These are phyloP conservation scores for Entomophthora muscae DNA, from an alignment of 371 early-diverging fungal genomes.

Conservation along the genomic window DNA sequence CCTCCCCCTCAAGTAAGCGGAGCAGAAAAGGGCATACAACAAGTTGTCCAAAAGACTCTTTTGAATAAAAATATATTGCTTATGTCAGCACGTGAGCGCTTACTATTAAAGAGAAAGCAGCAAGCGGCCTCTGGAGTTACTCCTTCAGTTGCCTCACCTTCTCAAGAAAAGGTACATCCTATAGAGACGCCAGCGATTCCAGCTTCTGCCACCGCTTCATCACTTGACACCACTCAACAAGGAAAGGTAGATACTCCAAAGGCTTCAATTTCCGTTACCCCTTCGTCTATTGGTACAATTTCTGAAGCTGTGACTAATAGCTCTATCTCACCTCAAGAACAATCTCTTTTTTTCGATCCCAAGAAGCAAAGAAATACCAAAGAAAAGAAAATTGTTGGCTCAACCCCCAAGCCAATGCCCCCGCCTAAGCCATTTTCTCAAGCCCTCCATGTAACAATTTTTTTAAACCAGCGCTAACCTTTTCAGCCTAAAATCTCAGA, in stretches of 20 bases:
- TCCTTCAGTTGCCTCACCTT: background rate
- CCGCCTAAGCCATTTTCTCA: background rate
- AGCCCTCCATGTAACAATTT: background rate
- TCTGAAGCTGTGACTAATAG: background rate
- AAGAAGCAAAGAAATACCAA: background rate
- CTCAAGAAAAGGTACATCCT: too few relatives aligned
- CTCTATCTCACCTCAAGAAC: background rate
- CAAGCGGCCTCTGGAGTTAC: background rate
- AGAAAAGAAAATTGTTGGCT: background rate
- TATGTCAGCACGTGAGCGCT: background rate
- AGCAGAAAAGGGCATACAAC: background rate
- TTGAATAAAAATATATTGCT: background rate
- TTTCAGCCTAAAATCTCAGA: background rate
- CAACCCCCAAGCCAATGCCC: background rate
- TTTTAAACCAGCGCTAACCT: background rate
- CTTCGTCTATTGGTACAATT: background rate
- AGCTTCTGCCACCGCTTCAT: background rate
- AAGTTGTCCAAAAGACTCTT: background rate
- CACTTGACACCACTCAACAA: background rate
- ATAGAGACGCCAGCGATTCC: too few relatives aligned
- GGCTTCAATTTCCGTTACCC: background rate
- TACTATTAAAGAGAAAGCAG: background rate
- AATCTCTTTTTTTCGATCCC: background rate
- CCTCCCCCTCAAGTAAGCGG: background rate
- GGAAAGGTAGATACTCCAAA: background rate